Conservation (phyloP, 805 yeast genomes). For the Kregervanrija delftensis region DNA sequence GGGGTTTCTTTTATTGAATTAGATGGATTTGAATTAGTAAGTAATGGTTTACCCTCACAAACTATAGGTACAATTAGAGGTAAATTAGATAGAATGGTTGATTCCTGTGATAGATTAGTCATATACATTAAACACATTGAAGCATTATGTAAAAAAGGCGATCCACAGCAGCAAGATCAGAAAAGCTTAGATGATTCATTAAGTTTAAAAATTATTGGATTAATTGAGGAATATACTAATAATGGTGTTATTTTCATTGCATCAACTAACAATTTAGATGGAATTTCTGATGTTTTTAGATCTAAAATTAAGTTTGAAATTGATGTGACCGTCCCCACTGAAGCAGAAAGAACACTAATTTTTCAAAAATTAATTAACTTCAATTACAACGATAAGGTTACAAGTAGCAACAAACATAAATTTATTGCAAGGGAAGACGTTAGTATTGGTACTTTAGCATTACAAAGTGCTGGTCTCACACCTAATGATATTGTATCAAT, state of each 20-base stretch:
- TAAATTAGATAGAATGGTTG: constrained; percentile 56
- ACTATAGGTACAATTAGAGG: constrained; percentile 76
- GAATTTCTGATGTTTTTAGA: constrained; percentile 57
- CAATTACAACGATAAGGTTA: background rate
- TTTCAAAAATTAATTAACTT: constrained; percentile 42
- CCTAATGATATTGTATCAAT: constrained; percentile 76
- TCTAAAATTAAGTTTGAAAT: constrained; percentile 72
- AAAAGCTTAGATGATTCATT: constrained; percentile 31
- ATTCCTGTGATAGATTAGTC: constrained; percentile 39
- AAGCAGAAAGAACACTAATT: constrained; percentile 60
- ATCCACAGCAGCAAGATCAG: constrained; percentile 38
- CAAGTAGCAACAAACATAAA: constrained; percentile 5
- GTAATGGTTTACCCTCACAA: constrained; percentile 52
- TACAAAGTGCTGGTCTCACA: constrained; percentile 89
- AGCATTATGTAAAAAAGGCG: constrained; percentile 57
- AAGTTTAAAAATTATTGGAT: constrained; percentile 47
- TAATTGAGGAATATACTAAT: constrained; percentile 47
- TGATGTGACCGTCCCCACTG: constrained; percentile 70
- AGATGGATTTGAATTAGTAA: constrained; percentile 61
- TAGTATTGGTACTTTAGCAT: constrained; percentile 49
- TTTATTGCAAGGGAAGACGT: constrained; percentile 42
- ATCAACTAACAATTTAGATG: constrained; percentile 63
- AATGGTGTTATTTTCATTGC: constrained; percentile 51
- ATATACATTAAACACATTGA: constrained; percentile 70
- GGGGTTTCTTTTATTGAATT: constrained; percentile 65